These are phyloP conservation scores for Phytophthora hybrid DNA, from an alignment of 352 stramenopile species.

Conservation along the genomic window DNA sequence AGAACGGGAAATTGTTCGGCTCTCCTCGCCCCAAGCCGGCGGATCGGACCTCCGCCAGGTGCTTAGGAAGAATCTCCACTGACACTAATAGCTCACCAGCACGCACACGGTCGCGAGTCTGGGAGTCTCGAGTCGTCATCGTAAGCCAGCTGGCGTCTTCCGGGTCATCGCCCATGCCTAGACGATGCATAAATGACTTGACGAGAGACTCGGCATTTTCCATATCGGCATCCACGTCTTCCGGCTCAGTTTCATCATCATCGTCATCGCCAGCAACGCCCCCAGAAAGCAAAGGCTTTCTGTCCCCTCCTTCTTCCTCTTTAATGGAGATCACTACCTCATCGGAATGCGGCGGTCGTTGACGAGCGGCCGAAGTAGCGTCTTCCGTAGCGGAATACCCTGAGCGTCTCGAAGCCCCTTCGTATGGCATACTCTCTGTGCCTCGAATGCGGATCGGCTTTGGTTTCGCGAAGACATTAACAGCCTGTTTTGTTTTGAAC, in stretches of 20 bases:
- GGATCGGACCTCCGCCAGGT: conserved; percentile 60
- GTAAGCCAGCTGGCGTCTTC: conserved; percentile 83
- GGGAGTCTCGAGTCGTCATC: conserved; percentile 69
- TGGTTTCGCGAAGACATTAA: conserved; percentile 82
- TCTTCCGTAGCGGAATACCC: conserved; percentile 44
- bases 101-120: conserved; percentile 62
- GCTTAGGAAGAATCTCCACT: conserved; percentile 76
- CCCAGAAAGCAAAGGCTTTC: conserved; percentile 35
- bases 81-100: conserved; percentile 76
- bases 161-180: conserved; percentile 82
- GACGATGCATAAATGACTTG: conserved; percentile 75
- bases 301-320: conserved; percentile 27
- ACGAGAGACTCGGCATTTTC: conserved; percentile 75
- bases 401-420: conserved; percentile 24
- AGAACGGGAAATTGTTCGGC: conserved; percentile 83
- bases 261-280: conserved; percentile 26
- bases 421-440: conserved; percentile 42
- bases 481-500: conserved; percentile 70
- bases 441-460: conserved; percentile 64
- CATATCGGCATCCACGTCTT: conserved; percentile 49
- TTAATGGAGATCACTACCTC: conserved; percentile 41
- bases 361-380: conserved; percentile 27
- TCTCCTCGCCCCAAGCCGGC: conserved; percentile 80
- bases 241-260: conserved; percentile 35
- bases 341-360: conserved; percentile 25